Percentiles rank a stretch among this genome's conserved stretches.
phyloP scores from a whole-genome alignment of 163 green algal genomes.

The Chlamydomonas reinhardtii region DNA sequence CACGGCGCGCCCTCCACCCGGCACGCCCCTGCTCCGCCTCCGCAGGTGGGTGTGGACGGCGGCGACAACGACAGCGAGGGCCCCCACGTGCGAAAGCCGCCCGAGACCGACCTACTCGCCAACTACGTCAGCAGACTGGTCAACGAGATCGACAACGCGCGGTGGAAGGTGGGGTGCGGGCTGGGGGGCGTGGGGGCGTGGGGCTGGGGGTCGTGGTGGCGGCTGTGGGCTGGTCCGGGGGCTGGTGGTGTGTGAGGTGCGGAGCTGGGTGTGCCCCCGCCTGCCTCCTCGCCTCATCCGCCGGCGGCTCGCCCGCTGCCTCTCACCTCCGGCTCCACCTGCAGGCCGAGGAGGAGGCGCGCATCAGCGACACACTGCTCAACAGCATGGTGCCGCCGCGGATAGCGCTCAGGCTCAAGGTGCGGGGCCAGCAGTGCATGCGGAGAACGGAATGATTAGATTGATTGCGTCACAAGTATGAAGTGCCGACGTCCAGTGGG shows the following conservation, averaged over 20 bases:
- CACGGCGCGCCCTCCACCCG: too few species aligned
- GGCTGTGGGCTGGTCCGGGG: too few species aligned
- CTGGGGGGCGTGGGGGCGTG: too few species aligned
- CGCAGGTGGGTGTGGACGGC: conserved; percentile 34
- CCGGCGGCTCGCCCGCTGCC: too few species aligned
- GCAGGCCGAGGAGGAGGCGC: conserved; percentile 43
- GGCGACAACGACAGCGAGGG: conserved; percentile 27
- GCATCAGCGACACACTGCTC: conserved; percentile 46
- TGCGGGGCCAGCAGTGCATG: not conserved
- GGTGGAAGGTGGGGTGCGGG: conserved; percentile 1
- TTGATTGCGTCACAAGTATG: too few species aligned
- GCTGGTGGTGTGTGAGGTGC: too few species aligned
- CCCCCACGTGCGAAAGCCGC: conserved; percentile 1
- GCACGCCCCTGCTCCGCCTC: too few species aligned
- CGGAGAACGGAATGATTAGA: not conserved
- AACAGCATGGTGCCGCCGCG: conserved; percentile 48
- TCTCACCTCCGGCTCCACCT: too few species aligned
- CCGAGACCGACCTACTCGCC: conserved; percentile 47
- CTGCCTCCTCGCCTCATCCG: too few species aligned
- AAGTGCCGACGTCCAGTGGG: too few species aligned
- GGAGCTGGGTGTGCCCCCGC: too few species aligned
- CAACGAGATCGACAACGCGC: conserved; percentile 40
- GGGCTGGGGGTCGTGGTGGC: too few species aligned
- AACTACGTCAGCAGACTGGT: conserved; percentile 44
- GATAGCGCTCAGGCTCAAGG: conserved; percentile 44